Evolutionary conservation across 164 flowering plant species (phyloP).

Genomic region (Tetracentron sinense): DNA sequence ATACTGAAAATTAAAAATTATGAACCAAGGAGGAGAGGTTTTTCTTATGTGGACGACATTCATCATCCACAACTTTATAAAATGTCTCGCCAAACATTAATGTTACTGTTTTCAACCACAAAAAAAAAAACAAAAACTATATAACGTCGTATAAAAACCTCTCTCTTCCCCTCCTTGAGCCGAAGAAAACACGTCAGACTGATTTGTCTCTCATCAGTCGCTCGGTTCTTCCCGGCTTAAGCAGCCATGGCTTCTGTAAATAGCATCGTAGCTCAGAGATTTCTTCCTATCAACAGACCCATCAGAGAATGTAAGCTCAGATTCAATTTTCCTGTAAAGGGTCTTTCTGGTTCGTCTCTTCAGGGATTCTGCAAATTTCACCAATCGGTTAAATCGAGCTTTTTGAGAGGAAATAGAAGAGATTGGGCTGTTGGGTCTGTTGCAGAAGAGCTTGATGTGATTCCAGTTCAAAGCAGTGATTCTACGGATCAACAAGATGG

Average conservation of each 20-base stretch:
- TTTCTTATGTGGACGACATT: no score
- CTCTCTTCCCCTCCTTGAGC: neutral
- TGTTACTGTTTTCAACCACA: no score
- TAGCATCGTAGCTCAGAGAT: conserved; percentile 32
- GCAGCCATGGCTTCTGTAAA: conserved; percentile 41
- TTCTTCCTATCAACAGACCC: conserved; percentile 27
- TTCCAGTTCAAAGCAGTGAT: conserved; percentile 67
- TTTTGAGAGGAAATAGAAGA: conserved; percentile 23
- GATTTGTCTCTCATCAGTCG: neutral
- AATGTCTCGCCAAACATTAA: no score
- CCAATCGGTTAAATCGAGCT: conserved; percentile 3
- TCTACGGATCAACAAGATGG: conserved; percentile 54
- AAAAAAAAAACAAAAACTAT: no score
- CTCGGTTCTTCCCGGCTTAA: conserved; percentile 15
- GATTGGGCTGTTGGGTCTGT: conserved; percentile 24
- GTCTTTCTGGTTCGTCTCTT: conserved; percentile 17
- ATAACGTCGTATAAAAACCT: neutral
- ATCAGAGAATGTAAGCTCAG: conserved; percentile 15
- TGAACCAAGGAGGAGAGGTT: no score
- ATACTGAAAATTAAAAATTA: no score
- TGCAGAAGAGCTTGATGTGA: conserved; percentile 52
- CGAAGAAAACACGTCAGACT: neutral
- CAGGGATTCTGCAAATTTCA: conserved; percentile 6
- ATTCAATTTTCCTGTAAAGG: conserved; percentile 15
- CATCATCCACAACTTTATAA: no score